Evolutionary conservation across 257 asterid species (phyloP).

Genomic region (Nicotiana knightiana): DNA sequence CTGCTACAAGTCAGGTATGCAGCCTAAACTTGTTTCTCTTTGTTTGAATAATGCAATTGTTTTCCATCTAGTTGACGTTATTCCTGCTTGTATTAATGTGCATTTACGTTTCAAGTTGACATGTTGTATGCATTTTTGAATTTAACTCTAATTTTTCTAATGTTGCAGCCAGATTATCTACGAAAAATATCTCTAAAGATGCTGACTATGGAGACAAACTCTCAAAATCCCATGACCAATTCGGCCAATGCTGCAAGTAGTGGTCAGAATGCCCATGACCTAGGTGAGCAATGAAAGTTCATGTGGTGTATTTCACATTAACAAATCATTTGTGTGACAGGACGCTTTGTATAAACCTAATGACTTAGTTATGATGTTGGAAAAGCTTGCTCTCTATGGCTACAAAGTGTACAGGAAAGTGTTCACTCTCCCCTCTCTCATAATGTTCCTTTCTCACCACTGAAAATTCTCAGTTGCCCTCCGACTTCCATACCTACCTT

Average conservation of each 20-base stretch:
- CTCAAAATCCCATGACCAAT: background rate
- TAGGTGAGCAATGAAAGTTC: background rate
- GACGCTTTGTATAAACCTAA: no score
- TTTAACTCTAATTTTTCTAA: background rate
- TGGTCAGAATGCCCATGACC: background rate
- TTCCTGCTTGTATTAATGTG: background rate
- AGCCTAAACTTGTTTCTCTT: background rate
- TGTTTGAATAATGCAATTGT: background rate
- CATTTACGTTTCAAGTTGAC: background rate
- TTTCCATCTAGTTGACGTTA: background rate
- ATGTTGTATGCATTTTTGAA: background rate
- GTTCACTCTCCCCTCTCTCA: no score
- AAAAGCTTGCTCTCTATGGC: no score
- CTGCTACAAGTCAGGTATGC: conserved; percentile 65
- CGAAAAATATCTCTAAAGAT: conserved; percentile 41
- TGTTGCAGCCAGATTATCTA: background rate
- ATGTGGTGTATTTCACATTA: background rate
- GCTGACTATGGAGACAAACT: background rate
- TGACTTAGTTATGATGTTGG: no score
- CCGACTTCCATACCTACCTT: no score
- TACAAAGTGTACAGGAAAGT: no score
- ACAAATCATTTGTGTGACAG: no score
- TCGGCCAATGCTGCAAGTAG: background rate
- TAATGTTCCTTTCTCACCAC: no score
- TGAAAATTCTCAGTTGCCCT: no score